Evolutionary conservation across 225 moss, liverwort and hornwort species (phyloP), one percentile per base, ranked within the genome.

Genomic region (Polytrichum commune): DNA sequence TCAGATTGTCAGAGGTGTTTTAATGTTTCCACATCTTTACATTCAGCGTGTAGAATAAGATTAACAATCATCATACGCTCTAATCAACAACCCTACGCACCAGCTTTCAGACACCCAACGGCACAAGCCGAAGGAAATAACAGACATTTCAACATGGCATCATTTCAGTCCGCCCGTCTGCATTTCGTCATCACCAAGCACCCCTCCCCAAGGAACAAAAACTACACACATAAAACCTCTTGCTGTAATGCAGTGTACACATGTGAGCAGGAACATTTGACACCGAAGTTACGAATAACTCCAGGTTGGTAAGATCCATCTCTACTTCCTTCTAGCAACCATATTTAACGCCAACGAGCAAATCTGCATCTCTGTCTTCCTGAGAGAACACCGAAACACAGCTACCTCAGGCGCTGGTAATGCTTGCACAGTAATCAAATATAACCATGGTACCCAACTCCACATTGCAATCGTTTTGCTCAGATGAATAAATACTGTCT

Each of bases 1-100:
- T 84, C 81, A 79, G 87, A 81, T 79, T 81, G 81, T 87, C 81
- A 84, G 81, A 87, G 84, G 84, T 84, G 74, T 72, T 74, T 55
- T 55, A 53, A 2, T 0, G 1, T 32, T 69, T 79, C 56, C 30
- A 53, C 56, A 70, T 60, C 6, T 58, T 6, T 20, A 63, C 30
- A 8, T 84, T 87, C 65, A 19, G 81, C 33, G 75, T 75, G 77
- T 77, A 77, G 68, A 70, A 79, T 71, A 82, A 77, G 75, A 75
- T 82, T 68, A 63, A 79, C 73, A 65, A 77, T 79, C 81, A 81
- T 84, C 77, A 4, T 69, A 22, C 18, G 60, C 70, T 30, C 8
- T 4, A 22, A 6, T 5, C 24, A 19, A n/a, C 27, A 18, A 13
- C 3, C 1, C 0, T 18, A 57, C 5, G 0, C 1, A 13, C 10